Evolutionary conservation across 768 basidiomycete genomes (phyloP).

Genomic region (Termitomyces sp.): DNA sequence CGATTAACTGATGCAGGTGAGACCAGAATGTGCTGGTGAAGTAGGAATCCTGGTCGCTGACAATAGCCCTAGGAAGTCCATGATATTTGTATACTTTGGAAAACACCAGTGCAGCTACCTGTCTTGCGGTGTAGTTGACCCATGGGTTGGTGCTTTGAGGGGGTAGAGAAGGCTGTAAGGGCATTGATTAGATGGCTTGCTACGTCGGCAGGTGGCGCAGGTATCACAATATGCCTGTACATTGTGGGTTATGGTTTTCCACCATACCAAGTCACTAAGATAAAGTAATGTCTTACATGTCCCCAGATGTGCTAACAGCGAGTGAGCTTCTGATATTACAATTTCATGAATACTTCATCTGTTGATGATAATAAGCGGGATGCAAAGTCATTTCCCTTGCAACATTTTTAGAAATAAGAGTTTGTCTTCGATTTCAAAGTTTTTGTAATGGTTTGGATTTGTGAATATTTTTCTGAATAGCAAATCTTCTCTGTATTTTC

Average conservation of each 20-base stretch:
- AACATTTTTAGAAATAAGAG: background rate
- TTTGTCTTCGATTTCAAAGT: background rate
- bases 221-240: background rate
- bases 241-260: background rate
- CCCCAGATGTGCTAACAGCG: background rate
- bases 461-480: background rate
- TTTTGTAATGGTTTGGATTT: background rate
- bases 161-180: background rate
- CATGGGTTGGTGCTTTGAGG: background rate
- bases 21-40: background rate
- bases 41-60: background rate
- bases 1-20: background rate
- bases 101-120: background rate
- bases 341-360: background rate
- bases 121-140: background rate
- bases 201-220: background rate
- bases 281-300: background rate
- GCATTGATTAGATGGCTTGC: background rate
- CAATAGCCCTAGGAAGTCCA: background rate
- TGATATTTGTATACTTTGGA: background rate
- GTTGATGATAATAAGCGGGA: background rate
- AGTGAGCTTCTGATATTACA: background rate
- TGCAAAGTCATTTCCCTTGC: background rate
- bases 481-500: background rate
- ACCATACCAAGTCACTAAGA: background rate